Base-by-base conservation (phyloP, 1,284 basidiomycete genomes). In the Agroathelia rolfsii region DNA sequence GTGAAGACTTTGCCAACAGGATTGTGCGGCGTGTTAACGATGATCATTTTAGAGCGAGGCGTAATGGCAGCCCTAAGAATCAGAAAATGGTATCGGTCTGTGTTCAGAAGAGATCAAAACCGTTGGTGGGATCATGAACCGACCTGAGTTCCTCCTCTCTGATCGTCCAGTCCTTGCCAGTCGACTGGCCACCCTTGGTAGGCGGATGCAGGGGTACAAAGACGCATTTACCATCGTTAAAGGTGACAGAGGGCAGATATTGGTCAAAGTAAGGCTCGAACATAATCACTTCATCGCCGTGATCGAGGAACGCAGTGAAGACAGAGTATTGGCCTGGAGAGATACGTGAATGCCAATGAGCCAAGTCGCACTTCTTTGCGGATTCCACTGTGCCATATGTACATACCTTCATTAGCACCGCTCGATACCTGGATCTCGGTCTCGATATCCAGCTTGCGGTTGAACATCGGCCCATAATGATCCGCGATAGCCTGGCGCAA, bases 231-330 rank as follows among this genome's bases (percentile, higher is more conserved):
- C 90, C 93, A 19, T 84, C 85, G 50, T 95, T 92, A 72, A 95
- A 95, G 16, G 78, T 85, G 36, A 95, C 78, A 6, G 85, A 87
- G 22, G 89, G 82, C 40, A 86, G 73, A 61, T 96, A 98, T 57
- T 98, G 95, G 53, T 97, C 93, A 51, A 96, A 97, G 68, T 90
- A 93, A 4, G 89, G 94, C 61, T 98, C 95, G 50, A 98, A 93
- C 69, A 96, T 79, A 55, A 99, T 93, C 40, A 98, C 95, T 58
- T 97, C 94, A 53, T 98, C 95, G 6, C 83, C 90, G 22, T 75
- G 66, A 41, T 94, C 78, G 29, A 92, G 59, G 61, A 93, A 94
- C 0, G 93, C 92, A 13, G 76, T 72, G 47, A 93, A 80, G 36
- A 89, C 83, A 32, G 89, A 78, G 55, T 92, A 96, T 63, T 89